Base-by-base conservation (phyloP, 768 basidiomycete genomes). In the Fibroporia radiculosa region DNA sequence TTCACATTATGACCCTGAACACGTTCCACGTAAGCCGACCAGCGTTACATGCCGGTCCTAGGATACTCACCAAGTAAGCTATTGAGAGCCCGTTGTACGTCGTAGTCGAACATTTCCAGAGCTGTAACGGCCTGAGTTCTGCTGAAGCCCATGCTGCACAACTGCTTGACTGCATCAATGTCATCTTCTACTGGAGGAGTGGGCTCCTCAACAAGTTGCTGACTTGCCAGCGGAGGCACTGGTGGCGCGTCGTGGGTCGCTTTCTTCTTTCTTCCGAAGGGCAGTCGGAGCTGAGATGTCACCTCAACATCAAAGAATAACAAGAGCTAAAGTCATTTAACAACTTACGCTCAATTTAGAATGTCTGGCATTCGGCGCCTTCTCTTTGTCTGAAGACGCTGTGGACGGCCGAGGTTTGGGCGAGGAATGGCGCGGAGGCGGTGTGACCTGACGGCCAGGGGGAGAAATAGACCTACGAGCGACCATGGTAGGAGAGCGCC, bases 61-160 rank as follows among this genome's bases (percentile, higher is more conserved):
- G 28, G 12, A 11, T 29, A 44, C 49, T 39, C 25, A 56, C 73
- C 74, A 48, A 93, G 65, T 47, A 93, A 64, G 50, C 75, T 82
- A 60, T 93, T 89, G 46, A 91, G 64, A 14, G 90, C 84, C 57
- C 71, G 77, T 54, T 70, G 81, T 28, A 95, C 75, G 60, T 93
- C 84, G 57, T 95, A 96, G 44, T 79, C 81, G 58, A 85, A 71
- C 46, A 76, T 80, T 62, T 95, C 93, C 5, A 98, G 70, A 11
- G 93, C 91, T 11, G 73, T 74, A 6, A 97, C 77, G 0, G 90
- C 88, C 59, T 93, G 82, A 13, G 69, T 62, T 32, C 93, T 77
- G 49, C 75, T 82, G 70, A 98, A 97, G 20, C 95, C 95, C 93
- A 97, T 96, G 16, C 74, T 75, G 37, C 80, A 80, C 31, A 98